Evolutionary conservation across 805 yeast species (phyloP).

Genomic region (Ogataea degrootiae): DNA sequence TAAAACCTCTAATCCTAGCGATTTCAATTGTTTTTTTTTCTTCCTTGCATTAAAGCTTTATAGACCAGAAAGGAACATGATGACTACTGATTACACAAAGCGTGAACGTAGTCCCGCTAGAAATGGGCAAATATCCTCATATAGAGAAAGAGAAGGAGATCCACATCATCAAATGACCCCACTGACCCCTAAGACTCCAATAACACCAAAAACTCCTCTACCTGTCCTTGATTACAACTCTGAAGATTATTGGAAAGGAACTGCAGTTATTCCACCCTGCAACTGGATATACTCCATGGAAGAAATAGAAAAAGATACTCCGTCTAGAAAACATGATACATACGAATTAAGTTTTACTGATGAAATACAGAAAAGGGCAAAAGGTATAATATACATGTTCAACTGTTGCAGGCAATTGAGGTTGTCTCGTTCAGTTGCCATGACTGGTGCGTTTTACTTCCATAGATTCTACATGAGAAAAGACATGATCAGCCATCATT

Average conservation of each 20-base stretch:
- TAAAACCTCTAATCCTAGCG: no score
- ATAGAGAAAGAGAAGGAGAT: slow-evolving; percentile 8
- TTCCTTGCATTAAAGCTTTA: background rate
- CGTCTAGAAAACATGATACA: slow-evolving; percentile 28
- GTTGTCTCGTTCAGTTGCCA: slow-evolving; percentile 42
- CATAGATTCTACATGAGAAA: slow-evolving; percentile 50
- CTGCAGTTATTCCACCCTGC: slow-evolving; percentile 20
- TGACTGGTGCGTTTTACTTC: slow-evolving; percentile 43
- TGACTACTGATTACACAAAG: background rate
- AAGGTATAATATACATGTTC: slow-evolving; percentile 44
- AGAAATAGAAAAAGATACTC: slow-evolving; percentile 23
- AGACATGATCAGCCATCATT: slow-evolving; percentile 38
- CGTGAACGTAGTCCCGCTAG: slow-evolving; percentile 11
- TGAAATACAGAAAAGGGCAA: slow-evolving; percentile 40
- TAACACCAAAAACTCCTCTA: slow-evolving; percentile 6
- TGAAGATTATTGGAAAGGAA: slow-evolving; percentile 26
- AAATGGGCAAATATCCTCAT: background rate
- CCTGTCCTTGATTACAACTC: slow-evolving; percentile 3
- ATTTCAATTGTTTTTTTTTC: background rate
- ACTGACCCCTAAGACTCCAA: slow-evolving; percentile 11
- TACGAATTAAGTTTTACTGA: slow-evolving; percentile 29
- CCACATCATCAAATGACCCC: slow-evolving; percentile 4
- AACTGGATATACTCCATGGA: slow-evolving; percentile 26
- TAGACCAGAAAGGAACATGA: background rate
- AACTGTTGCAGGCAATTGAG: slow-evolving; percentile 39